These are phyloP conservation scores for Suillus variegatus DNA, from an alignment of 768 basidiomycete genomes.

Conservation along the genomic window DNA sequence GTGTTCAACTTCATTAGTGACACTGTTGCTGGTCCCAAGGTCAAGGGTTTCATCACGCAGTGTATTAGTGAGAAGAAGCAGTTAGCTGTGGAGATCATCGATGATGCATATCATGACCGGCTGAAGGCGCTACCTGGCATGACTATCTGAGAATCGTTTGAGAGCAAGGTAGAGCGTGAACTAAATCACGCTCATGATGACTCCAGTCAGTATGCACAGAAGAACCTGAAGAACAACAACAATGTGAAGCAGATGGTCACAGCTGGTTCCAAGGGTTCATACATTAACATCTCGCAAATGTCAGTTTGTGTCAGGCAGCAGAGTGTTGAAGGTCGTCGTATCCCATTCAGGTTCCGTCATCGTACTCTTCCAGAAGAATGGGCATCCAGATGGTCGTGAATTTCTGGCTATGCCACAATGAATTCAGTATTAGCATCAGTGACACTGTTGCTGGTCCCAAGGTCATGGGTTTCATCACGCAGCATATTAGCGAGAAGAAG, in stretches of 20 bases:
- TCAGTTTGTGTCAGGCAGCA: constrained; percentile 99
- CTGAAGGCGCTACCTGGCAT: constrained; percentile 94
- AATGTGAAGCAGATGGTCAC: constrained; percentile 99
- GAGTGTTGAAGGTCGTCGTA: constrained; percentile 96
- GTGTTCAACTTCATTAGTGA: constrained; percentile 67
- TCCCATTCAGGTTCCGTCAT: constrained; percentile 97
- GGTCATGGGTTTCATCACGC: constrained; percentile 86
- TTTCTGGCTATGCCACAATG: constrained; percentile 98
- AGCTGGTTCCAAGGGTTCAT: constrained; percentile 97
- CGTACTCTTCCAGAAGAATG: constrained; percentile 69
- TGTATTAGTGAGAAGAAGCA: constrained; percentile 81
- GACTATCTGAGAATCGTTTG: constrained; percentile 99
- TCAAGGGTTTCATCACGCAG: constrained; percentile 84
- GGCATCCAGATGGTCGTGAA: constrained; percentile 97
- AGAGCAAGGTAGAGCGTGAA: constrained; percentile 86
- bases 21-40: constrained; percentile 89
- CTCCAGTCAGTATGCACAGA: constrained; percentile 94
- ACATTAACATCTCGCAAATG: constrained; percentile 99
- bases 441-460: constrained; percentile 93
- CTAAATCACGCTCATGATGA: constrained; percentile 94
- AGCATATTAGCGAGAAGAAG: constrained; percentile 82
- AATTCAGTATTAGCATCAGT: constrained; percentile 98
- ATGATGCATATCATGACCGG: constrained; percentile 81
- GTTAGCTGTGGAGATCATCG: constrained; percentile 77
- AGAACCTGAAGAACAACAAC: constrained; percentile 97